These are phyloP conservation scores for Amauroascus verrucosus DNA, from an alignment of 2,329 filamentous ascomycete species.

Conservation along the genomic window DNA sequence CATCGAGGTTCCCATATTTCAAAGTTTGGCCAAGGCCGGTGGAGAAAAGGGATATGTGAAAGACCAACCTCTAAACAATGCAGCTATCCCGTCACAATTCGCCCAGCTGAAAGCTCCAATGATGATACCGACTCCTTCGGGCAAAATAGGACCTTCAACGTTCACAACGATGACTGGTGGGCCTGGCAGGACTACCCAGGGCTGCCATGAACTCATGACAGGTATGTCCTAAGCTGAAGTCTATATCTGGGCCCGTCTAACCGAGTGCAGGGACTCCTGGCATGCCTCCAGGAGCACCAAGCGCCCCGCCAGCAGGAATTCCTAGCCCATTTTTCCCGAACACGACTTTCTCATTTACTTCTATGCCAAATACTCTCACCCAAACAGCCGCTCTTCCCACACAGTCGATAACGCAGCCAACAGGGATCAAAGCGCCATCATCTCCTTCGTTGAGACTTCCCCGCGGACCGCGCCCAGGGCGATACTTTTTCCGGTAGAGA, in stretches of 20 bases:
- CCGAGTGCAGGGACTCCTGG: background rate
- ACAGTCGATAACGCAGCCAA: background rate
- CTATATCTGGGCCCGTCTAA: background rate
- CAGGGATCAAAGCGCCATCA: background rate
- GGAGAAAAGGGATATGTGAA: conserved; percentile 21
- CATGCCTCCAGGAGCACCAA: background rate
- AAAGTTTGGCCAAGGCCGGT: conserved; percentile 11
- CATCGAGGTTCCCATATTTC: conserved; percentile 11
- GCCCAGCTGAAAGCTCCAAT: conserved; percentile 22
- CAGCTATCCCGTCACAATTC: conserved; percentile 33
- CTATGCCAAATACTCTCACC: background rate
- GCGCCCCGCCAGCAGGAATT: background rate
- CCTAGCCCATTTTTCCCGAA: background rate
- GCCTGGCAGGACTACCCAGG: background rate
- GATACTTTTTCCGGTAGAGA: background rate
- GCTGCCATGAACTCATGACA: background rate
- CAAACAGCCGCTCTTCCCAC: background rate
- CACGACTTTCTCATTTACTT: background rate
- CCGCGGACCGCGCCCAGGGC: background rate
- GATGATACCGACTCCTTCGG: conserved; percentile 9
- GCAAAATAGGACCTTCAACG: background rate
- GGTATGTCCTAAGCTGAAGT: background rate
- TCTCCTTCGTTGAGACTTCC: background rate
- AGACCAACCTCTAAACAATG: conserved; percentile 30
- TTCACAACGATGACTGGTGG: background rate